These are phyloP conservation scores for Botryotinia narcissicola DNA, from an alignment of 2,329 filamentous ascomycete species.

Conservation along the genomic window DNA sequence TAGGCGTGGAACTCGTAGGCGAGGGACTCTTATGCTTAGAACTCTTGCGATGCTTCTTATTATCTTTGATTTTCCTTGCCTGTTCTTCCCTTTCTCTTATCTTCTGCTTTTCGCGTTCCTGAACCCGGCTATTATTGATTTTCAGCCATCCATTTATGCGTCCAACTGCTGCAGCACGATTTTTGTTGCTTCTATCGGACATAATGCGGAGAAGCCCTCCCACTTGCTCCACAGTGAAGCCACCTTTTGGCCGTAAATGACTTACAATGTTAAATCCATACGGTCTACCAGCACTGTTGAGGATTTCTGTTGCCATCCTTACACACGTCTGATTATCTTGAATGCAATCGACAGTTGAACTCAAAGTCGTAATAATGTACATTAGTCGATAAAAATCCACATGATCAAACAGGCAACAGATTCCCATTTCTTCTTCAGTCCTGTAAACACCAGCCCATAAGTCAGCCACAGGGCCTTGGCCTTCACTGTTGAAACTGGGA, in stretches of 20 bases:
- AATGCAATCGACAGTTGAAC: background rate
- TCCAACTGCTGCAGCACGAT: background rate
- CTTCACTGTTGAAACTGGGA: accelerated
- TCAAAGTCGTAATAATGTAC: background rate
- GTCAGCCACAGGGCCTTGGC: accelerated
- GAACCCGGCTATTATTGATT: background rate
- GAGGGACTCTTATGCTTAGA: no score
- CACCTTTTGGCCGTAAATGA: background rate
- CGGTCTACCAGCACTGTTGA: background rate
- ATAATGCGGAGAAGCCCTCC: background rate
- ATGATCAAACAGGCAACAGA: background rate
- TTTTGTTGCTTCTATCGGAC: background rate
- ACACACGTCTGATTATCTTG: background rate
- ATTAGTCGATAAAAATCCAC: background rate
- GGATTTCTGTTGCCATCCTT: accelerated
- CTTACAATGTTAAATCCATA: background rate
- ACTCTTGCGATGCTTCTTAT: no score
- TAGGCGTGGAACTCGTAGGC: no score
- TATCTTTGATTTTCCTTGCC: no score
- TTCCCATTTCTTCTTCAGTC: background rate
- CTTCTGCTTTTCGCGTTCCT: no score
- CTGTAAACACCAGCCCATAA: background rate
- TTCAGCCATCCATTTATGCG: background rate
- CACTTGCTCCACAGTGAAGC: background rate
- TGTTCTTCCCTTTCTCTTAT: no score